Conservation (phyloP, 352 stramenopile species). For the Phytopythium litorale region DNA sequence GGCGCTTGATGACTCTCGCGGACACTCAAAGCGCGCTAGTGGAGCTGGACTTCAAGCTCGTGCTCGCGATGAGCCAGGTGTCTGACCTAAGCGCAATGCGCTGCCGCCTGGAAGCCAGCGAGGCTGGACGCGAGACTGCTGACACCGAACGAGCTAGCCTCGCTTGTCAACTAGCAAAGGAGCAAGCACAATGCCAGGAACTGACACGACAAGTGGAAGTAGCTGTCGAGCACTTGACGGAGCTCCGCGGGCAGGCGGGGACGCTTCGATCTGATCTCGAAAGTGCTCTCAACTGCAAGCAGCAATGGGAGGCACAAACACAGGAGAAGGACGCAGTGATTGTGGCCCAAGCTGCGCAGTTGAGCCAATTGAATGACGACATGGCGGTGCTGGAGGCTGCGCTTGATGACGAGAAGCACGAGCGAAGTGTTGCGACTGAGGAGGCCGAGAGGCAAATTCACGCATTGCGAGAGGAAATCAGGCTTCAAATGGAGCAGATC, state of each 20-base stretch:
- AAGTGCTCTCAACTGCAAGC: neutral
- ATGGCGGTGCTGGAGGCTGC: neutral
- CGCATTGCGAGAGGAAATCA: neutral
- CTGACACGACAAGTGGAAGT: slow-evolving; percentile 1
- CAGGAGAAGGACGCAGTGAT: neutral
- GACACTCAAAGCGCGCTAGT: neutral
- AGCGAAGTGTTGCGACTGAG: neutral
- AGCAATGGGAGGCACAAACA: neutral
- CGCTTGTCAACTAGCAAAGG: neutral
- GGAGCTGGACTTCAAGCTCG: neutral
- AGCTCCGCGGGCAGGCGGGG: neutral
- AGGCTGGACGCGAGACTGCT: neutral
- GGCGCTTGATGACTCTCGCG: neutral
- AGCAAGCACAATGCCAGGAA: neutral
- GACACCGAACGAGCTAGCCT: neutral
- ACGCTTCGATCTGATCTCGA: neutral
- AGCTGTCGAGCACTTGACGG: neutral
- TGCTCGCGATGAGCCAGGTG: neutral
- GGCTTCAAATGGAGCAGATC: neutral
- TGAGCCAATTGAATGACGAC: neutral
- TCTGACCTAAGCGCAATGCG: neutral
- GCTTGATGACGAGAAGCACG: neutral
- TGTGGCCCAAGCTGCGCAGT: neutral
- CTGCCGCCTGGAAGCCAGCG: neutral
- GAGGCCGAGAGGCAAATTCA: neutral